Percentiles rank a stretch among this genome's conserved stretches.
phyloP scores from a whole-genome alignment of 495 filamentous ascomycete species.

The Penicillium arizonense region DNA sequence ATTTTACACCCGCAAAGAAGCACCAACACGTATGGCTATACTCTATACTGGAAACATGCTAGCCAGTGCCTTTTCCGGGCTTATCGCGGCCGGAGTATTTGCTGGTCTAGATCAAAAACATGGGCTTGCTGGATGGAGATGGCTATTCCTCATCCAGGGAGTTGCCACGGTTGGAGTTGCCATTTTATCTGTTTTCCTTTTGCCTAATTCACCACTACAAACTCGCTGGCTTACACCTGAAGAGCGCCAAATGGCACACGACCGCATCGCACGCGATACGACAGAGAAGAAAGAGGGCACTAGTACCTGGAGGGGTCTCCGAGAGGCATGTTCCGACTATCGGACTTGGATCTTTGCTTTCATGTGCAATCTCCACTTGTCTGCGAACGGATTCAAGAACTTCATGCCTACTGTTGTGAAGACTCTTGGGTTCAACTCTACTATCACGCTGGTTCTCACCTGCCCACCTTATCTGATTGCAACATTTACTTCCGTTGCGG shows the following conservation, averaged over 20 bases:
- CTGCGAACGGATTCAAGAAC: slow-evolving; percentile 40
- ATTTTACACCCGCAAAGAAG: slow-evolving; percentile 43
- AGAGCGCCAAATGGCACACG: slow-evolving; percentile 34
- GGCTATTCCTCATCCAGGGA: slow-evolving; percentile 41
- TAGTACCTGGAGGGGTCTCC: no score
- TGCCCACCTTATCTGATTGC: slow-evolving; percentile 51
- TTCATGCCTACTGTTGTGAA: slow-evolving; percentile 51
- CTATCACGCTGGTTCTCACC: slow-evolving; percentile 53
- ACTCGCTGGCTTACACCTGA: slow-evolving; percentile 34
- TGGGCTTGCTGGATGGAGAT: slow-evolving; percentile 30
- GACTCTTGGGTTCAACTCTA: slow-evolving; percentile 34
- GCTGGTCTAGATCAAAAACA: slow-evolving; percentile 14
- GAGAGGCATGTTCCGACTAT: slow-evolving; percentile 21
- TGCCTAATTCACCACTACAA: slow-evolving; percentile 52
- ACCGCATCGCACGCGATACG: slow-evolving; percentile 18
- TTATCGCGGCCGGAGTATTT: slow-evolving; percentile 26
- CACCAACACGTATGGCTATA: slow-evolving; percentile 21
- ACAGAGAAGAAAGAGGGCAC: no score
- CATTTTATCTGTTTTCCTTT: slow-evolving; percentile 32
- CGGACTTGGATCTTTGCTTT: slow-evolving; percentile 36
- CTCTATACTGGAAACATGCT: slow-evolving; percentile 24
- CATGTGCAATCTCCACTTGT: slow-evolving; percentile 22
- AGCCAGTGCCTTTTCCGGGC: slow-evolving; percentile 26
- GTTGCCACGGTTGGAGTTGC: slow-evolving; percentile 38
- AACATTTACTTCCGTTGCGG: slow-evolving; percentile 29